These are phyloP conservation scores for Lodderomyces oxycetoniae DNA, from an alignment of 1,139 yeast genomes.

Conservation along the genomic window DNA sequence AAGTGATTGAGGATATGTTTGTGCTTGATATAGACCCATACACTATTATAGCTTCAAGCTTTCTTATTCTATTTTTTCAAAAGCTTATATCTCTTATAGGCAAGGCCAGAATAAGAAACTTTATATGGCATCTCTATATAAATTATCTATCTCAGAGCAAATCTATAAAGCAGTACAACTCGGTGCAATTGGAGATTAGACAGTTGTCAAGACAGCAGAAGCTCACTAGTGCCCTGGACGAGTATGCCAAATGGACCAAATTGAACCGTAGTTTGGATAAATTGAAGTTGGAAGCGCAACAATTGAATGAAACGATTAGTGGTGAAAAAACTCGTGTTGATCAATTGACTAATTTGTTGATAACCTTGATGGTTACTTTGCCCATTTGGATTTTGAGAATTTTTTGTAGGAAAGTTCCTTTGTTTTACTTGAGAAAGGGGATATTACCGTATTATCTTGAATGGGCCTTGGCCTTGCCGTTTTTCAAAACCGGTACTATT, in stretches of 20 bases:
- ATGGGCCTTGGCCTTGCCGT: conserved; percentile 58
- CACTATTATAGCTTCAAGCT: conserved; percentile 24
- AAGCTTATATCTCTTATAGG: conserved; percentile 32
- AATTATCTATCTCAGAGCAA: not conserved
- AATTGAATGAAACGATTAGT: conserved; percentile 34
- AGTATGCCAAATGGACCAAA: conserved; percentile 95
- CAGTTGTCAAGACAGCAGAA: conserved; percentile 50
- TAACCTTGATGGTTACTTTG: conserved; percentile 30
- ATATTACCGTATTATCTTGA: conserved; percentile 55
- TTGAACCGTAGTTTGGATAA: conserved; percentile 69
- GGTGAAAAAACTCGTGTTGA: conserved; percentile 36
- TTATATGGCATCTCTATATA: conserved; percentile 31
- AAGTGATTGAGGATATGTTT: conserved; percentile 2
- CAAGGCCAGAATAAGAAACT: conserved; percentile 29
- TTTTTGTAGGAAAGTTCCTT: conserved; percentile 53
- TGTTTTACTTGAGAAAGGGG: conserved; percentile 58
- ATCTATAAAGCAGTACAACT: conserved; percentile 30
- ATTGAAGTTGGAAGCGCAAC: conserved; percentile 48
- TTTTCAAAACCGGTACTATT: conserved; percentile 50
- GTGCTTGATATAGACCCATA: conserved; percentile 28
- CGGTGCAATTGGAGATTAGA: conserved; percentile 42
- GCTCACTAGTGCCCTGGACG: conserved; percentile 79
- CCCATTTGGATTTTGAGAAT: conserved; percentile 52
- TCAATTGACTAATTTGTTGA: conserved; percentile 21
- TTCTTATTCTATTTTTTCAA: conserved; percentile 30